Evolutionary conservation across 805 yeast species (phyloP), one percentile per base, ranked within the genome.

Genomic region (Candida manassasensis): DNA sequence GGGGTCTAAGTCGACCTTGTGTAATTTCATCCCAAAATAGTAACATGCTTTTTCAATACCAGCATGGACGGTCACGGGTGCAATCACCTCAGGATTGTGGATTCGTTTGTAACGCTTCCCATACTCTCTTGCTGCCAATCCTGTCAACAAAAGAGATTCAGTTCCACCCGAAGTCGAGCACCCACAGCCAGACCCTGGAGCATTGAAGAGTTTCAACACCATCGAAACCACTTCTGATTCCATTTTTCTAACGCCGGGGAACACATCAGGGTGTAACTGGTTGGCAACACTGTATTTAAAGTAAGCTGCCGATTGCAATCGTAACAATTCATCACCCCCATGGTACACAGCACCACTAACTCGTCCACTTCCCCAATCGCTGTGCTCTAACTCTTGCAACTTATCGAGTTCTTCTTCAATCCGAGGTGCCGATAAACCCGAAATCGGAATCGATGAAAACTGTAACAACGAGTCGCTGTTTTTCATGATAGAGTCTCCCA

Each of bases 261-360:
- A 90, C 3, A 88, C 93, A 59, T 90, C 97, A 0, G 98, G 98
- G 56, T 90, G 98, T 34, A 90, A 67, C 61, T 93, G 98, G 61
- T 93, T 90, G 2, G 97, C 87, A 16, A 89, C 88, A 4, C 93
- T 77, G 57, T 76, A 89, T 50, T 73, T 73, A 35, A 77, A 73
- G 56, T 77, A 89, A 0, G 96, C 93, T 37, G 72, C 59, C 6
- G 93, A 63, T 59, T 93, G 97, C 24, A 93, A 64, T 25, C 71
- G 63, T 25, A 84, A 68, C 36, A 90, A 60, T 21, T 84, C 85
- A n/a, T 71, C 65, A 10, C 97, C 97, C 19, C 97, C 97, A 50
- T 93, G 97, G 51, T 90, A 90, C 8, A 90, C 97, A 0, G 97
- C 97, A 4, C 98, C 98, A 12, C 95, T 84, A 3, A 90, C 83